Percentiles rank a stretch among this genome's conserved stretches.
Evolutionary conservation across 352 stramenopile genomes (phyloP).

Genomic region (Pythium dissimile): DNA sequence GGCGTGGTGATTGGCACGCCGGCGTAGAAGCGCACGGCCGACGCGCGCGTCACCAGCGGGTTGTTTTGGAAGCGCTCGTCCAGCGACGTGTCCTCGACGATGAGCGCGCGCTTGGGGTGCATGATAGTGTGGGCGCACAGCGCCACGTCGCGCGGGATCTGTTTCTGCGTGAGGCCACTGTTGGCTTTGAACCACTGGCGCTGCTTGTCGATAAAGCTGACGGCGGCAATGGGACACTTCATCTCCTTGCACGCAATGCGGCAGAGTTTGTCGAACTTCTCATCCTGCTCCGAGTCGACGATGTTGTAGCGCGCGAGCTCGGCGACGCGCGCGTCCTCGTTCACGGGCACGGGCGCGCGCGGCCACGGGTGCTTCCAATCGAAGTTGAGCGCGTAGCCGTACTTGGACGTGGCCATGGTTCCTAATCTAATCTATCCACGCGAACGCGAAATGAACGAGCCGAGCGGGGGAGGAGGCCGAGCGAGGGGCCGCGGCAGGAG

Average conservation of each 20-base stretch:
- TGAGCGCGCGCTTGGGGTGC: constrained; percentile 74
- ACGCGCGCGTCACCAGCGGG: constrained; percentile 75
- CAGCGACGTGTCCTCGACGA: constrained; percentile 79
- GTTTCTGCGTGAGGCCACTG: constrained; percentile 74
- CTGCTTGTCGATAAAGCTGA: constrained; percentile 84
- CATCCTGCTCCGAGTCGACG: constrained; percentile 75
- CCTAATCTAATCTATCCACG: too few relatives aligned
- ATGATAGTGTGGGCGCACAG: constrained; percentile 87
- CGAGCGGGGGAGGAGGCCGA: not conserved
- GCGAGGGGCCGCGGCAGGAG: not conserved
- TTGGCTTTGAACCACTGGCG: constrained; percentile 89
- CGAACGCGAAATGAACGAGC: constrained; percentile 13
- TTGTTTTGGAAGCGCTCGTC: constrained; percentile 85
- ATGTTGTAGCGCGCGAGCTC: constrained; percentile 74
- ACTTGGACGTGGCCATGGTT: constrained; percentile 37
- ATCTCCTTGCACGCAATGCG: constrained; percentile 87
- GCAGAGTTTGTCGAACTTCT: constrained; percentile 87
- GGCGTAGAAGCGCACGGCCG: constrained; percentile 80
- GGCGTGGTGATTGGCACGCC: constrained; percentile 78
- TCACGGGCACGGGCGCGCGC: constrained; percentile 56
- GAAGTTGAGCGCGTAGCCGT: constrained; percentile 79
- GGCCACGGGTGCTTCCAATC: constrained; percentile 86
- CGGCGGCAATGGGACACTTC: constrained; percentile 85
- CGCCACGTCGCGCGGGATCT: constrained; percentile 80
- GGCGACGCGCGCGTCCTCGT: constrained; percentile 66